These are phyloP conservation scores for Secale cereale DNA, from an alignment of 176 grass and related monocot species.

Conservation along the genomic window DNA sequence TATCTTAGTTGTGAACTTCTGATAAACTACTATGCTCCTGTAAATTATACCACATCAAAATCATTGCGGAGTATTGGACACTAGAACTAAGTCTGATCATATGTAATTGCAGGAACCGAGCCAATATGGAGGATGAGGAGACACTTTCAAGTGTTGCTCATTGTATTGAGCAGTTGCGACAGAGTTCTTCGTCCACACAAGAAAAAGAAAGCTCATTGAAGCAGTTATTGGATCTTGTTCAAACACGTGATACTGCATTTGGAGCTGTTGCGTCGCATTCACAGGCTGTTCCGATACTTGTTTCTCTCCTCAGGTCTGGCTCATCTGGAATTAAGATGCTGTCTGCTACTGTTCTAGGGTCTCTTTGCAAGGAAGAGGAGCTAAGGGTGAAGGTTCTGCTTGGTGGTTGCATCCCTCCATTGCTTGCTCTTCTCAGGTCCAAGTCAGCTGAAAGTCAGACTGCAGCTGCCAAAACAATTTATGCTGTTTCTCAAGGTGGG, in stretches of 20 bases:
- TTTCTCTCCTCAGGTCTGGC: slow-evolving; percentile 87
- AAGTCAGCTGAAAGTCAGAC: slow-evolving; percentile 78
- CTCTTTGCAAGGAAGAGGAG: slow-evolving; percentile 96
- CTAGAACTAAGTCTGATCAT: slow-evolving; percentile 13
- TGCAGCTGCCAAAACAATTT: slow-evolving; percentile 85
- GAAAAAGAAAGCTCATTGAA: slow-evolving; percentile 86
- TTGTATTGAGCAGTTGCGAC: slow-evolving; percentile 85
- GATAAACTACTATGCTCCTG: slow-evolving; percentile 14
- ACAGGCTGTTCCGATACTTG: slow-evolving; percentile 86
- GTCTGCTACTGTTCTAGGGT: slow-evolving; percentile 77
- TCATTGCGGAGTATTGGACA: neutral
- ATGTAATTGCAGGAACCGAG: slow-evolving; percentile 55
- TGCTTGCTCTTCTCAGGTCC: slow-evolving; percentile 80
- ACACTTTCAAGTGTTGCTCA: slow-evolving; percentile 89
- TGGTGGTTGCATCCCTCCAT: slow-evolving; percentile 91
- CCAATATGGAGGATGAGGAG: slow-evolving; percentile 81
- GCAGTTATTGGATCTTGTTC: slow-evolving; percentile 88
- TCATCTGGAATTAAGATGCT: slow-evolving; percentile 75
- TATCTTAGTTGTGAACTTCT: slow-evolving; percentile 1
- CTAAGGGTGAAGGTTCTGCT: slow-evolving; percentile 88
- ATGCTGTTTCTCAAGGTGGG: slow-evolving; percentile 90
- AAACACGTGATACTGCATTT: slow-evolving; percentile 88
- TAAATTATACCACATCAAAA: neutral
- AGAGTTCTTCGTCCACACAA: slow-evolving; percentile 69
- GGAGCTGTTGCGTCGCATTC: slow-evolving; percentile 81